Conservation (phyloP, 305 asterid genomes). For the Fraxinus baroniana region DNA sequence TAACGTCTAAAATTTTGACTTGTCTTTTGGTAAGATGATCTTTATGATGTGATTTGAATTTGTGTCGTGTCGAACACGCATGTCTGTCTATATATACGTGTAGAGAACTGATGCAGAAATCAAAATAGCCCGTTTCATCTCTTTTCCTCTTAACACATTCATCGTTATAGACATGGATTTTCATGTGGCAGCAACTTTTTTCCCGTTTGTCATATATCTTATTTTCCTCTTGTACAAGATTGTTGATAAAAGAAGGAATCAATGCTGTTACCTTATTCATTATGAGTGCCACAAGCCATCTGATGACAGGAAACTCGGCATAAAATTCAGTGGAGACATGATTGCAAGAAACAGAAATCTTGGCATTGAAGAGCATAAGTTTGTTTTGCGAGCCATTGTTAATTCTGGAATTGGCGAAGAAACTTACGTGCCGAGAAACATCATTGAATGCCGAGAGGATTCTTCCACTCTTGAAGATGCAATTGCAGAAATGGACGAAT, state of each 20-base stretch:
- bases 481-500: constrained; percentile 36
- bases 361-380: constrained; percentile 29
- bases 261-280: constrained; percentile 37
- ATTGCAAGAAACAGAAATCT: constrained; percentile 38
- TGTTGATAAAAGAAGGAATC: constrained; percentile 16
- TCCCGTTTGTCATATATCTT: constrained; percentile 15
- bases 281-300: constrained; percentile 49
- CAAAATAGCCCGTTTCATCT: background rate
- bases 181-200: background rate
- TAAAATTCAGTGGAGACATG: constrained; percentile 33
- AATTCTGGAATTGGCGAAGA: constrained; percentile 45
- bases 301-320: constrained; percentile 31
- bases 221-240: constrained; percentile 20
- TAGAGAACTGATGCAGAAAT: background rate
- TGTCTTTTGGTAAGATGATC: background rate
- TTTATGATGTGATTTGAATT: background rate
- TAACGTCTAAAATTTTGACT: too few relatives aligned
- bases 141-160: background rate
- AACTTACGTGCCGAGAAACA: constrained; percentile 40
- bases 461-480: constrained; percentile 34
- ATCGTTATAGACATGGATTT: constrained; percentile 25
- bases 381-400: constrained; percentile 37
- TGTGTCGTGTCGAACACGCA: background rate
- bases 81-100: background rate
- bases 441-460: constrained; percentile 33